Base-by-base conservation (phyloP, 225 moss, liverwort and hornwort species). In the Sphagnum contortum region DNA sequence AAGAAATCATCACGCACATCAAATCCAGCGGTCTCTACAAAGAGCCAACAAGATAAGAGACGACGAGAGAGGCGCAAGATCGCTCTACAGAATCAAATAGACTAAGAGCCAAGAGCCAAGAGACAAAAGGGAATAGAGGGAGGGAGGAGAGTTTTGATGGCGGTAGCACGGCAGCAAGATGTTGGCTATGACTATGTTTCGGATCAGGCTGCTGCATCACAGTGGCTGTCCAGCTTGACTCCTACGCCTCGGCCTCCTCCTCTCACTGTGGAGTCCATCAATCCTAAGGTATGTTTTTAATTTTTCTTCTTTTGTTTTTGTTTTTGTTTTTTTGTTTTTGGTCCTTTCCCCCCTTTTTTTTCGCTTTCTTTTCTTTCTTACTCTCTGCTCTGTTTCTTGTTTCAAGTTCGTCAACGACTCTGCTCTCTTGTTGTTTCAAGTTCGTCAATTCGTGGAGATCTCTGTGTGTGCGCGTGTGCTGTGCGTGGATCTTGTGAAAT, bases 171-270 rank as follows among this genome's bases (percentile, higher is more conserved):
- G 69, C 54, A 46, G 71, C 66, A 57, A 72, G 51, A 57, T 12
- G 57, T 55, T 48, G 51, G 60, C 44, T 29, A 69, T 29, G 73
- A 78, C 14, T 51, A 56, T 45, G 50, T 53, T 65, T 62, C 69
- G 47, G 72, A 69, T 44, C 72, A 72, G 58, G 72, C 59, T 12
- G 68, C 54, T 54, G 49, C 66, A 44, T 60, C 57, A 48, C 78
- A 69, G 56, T 57, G 73, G 29, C 29, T 29, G 29, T 70, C 83
- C 53, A 69, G 69, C 61, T 87, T 91, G 62, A 89, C 89, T 8
- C 71, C 83, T 57, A 76, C 89, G 69, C 83, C 94, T 8, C 89
- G 94, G 91, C 83, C 76, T 66, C 76, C 89, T 70, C 91, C 91
- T 12, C 73, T 94, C 59, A 73, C 84, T 44, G 68, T 94, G 50